A percentile compares a stretch with the other conserved stretches of the same genome.
Evolutionary conservation across 2,329 filamentous ascomycete species (phyloP).

Genomic region (Coniochaeta hoffmannii): DNA sequence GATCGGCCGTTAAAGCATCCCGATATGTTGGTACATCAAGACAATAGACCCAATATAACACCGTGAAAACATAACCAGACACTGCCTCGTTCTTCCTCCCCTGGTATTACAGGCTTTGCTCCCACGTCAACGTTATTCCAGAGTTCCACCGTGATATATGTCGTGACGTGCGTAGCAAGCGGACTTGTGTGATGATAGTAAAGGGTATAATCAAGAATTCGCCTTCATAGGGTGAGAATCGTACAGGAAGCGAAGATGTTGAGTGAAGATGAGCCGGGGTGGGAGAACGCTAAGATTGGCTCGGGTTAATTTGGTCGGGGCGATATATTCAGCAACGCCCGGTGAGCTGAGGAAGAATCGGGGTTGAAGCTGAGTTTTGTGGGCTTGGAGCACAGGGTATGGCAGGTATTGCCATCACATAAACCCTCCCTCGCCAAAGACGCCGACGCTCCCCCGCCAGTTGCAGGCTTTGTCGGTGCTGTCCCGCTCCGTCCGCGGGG

Average conservation of each 20-base stretch:
- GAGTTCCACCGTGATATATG: neutral
- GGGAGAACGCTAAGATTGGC: no score
- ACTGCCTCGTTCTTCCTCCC: neutral
- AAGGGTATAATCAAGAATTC: neutral
- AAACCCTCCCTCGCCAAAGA: slow-evolving; percentile 48
- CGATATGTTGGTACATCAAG: neutral
- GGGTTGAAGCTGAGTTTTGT: neutral
- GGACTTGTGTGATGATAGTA: neutral
- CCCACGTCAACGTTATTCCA: neutral
- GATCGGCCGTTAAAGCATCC: neutral
- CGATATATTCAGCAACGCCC: neutral
- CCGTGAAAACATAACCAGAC: neutral
- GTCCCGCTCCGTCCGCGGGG: slow-evolving; percentile 24
- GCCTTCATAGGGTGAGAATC: neutral
- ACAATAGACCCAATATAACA: neutral
- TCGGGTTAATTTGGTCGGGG: no score
- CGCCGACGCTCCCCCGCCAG: slow-evolving; percentile 50
- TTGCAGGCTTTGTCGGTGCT: slow-evolving; percentile 39
- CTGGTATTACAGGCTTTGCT: neutral
- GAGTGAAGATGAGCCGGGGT: neutral
- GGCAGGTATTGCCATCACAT: slow-evolving; percentile 26
- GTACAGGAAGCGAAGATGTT: neutral
- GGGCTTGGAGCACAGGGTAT: neutral
- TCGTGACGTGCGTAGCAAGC: neutral
- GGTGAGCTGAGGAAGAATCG: neutral